Percentiles rank a stretch among this genome's conserved stretches.
Conservation (phyloP, 495 filamentous ascomycete genomes). For the Poronia punctata region DNA sequence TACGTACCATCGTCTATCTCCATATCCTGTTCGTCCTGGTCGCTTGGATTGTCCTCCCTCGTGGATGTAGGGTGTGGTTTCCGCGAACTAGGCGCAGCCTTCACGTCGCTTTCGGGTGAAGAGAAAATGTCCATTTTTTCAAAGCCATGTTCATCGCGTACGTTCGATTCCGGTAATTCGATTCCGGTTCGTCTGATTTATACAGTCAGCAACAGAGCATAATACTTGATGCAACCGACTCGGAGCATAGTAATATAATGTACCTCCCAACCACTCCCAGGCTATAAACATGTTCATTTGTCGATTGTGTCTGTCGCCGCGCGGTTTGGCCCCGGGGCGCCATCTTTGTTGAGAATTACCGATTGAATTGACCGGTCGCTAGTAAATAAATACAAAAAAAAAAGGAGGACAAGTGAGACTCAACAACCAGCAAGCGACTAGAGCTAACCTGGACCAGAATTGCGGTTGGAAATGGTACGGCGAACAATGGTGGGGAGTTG, state of each 20-base stretch:
- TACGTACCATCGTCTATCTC: slow-evolving; percentile 27
- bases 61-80: too few species aligned
- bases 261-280: slow-evolving; percentile 46
- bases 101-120: slow-evolving; percentile 62
- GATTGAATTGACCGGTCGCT: too few species aligned
- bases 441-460: too few species aligned
- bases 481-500: too few species aligned
- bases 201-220: slow-evolving; percentile 10
- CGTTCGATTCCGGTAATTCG: slow-evolving; percentile 66
- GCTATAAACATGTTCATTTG: slow-evolving; percentile 40
- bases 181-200: slow-evolving; percentile 68
- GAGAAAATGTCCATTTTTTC: slow-evolving; percentile 87
- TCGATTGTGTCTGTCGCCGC: slow-evolving; percentile 31
- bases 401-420: too few species aligned
- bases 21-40: slow-evolving; percentile 29
- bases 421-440: too few species aligned
- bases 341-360: too few species aligned
- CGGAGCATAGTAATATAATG: slow-evolving; percentile 2
- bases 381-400: too few species aligned
- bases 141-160: slow-evolving; percentile 86
- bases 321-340: slow-evolving; percentile 9
- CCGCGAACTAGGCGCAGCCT: slow-evolving; percentile 25
- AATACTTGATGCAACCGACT: neutral
- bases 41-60: slow-evolving; percentile 21
- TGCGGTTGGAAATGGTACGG: too few species aligned